A percentile compares a stretch with the other conserved stretches of the same genome.
Conservation (phyloP, 306 rosid species). For the Vicia villosa region DNA sequence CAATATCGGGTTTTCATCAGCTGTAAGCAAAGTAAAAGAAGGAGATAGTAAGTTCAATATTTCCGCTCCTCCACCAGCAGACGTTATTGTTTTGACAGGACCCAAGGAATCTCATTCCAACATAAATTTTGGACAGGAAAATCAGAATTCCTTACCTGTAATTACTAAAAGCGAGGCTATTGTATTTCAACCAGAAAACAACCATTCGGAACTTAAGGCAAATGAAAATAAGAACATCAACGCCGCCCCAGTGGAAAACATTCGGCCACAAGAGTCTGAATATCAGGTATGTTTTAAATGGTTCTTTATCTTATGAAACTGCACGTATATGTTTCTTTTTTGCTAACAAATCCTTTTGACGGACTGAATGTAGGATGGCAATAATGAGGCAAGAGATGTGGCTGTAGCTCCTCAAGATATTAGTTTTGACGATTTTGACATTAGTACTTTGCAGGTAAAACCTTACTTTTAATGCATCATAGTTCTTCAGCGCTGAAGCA, state of each 20-base stretch:
- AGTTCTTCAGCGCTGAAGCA: conserved; percentile 2
- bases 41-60: conserved; percentile 48
- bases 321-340: not conserved
- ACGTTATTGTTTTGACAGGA: conserved; percentile 45
- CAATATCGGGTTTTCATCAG: conserved; percentile 54
- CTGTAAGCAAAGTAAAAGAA: conserved; percentile 46
- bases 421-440: conserved; percentile 62
- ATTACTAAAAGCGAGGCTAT: conserved; percentile 43
- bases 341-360: conserved; percentile 35
- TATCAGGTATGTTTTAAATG: conserved; percentile 61
- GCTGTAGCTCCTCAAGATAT: conserved; percentile 61
- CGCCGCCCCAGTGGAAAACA: conserved; percentile 56
- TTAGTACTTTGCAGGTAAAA: conserved; percentile 81
- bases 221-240: conserved; percentile 60
- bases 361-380: conserved; percentile 59
- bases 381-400: conserved; percentile 49
- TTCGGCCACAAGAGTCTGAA: conserved; percentile 56
- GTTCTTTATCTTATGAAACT: conserved; percentile 18
- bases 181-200: conserved; percentile 48
- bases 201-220: conserved; percentile 54
- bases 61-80: conserved; percentile 47
- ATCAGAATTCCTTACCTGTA: conserved; percentile 52
- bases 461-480: conserved; percentile 29
- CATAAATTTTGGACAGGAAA: conserved; percentile 49
- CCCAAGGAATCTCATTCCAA: conserved; percentile 41